Evolutionary conservation across 495 filamentous ascomycete genomes (phyloP).

Genomic region (Penicillium silybi): DNA sequence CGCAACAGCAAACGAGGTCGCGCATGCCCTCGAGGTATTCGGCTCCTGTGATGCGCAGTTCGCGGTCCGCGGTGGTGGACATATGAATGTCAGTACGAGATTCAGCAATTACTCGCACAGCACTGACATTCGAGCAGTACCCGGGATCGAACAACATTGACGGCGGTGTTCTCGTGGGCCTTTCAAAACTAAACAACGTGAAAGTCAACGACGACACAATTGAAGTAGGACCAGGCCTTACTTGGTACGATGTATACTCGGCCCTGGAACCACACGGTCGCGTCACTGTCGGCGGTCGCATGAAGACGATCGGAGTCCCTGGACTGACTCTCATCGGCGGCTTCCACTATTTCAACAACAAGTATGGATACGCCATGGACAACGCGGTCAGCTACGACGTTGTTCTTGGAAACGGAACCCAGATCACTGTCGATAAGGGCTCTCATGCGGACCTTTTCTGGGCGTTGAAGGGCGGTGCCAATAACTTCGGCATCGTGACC

Average conservation of each 20-base stretch:
- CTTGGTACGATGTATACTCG: slow-evolving; percentile 38
- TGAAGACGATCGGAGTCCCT: slow-evolving; percentile 38
- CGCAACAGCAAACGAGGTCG: slow-evolving; percentile 21
- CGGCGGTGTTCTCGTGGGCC: slow-evolving; percentile 21
- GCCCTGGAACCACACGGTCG: slow-evolving; percentile 32
- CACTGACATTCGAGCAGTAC: slow-evolving; percentile 13
- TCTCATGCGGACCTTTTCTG: slow-evolving; percentile 32
- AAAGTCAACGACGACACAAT: slow-evolving; percentile 16
- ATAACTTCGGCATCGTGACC: slow-evolving; percentile 44
- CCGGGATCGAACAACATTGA: slow-evolving; percentile 31
- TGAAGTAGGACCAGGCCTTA: slow-evolving; percentile 35
- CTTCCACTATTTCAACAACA: slow-evolving; percentile 39
- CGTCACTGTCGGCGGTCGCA: slow-evolving; percentile 31
- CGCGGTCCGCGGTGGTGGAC: slow-evolving; percentile 36
- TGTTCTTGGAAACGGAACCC: slow-evolving; percentile 28
- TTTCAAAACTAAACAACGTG: slow-evolving; percentile 12
- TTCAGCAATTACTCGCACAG: neutral
- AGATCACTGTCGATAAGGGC: slow-evolving; percentile 19
- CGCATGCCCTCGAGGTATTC: slow-evolving; percentile 18
- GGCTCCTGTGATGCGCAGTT: slow-evolving; percentile 24
- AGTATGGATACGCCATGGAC: slow-evolving; percentile 44
- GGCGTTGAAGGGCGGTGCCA: slow-evolving; percentile 39
- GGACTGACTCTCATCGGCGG: slow-evolving; percentile 34
- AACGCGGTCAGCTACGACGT: slow-evolving; percentile 29
- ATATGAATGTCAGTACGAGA: slow-evolving; percentile 25